A percentile compares a stretch with the other conserved stretches of the same genome.
Conservation (phyloP, 352 stramenopile species). For the Globisporangium echinulatum region DNA sequence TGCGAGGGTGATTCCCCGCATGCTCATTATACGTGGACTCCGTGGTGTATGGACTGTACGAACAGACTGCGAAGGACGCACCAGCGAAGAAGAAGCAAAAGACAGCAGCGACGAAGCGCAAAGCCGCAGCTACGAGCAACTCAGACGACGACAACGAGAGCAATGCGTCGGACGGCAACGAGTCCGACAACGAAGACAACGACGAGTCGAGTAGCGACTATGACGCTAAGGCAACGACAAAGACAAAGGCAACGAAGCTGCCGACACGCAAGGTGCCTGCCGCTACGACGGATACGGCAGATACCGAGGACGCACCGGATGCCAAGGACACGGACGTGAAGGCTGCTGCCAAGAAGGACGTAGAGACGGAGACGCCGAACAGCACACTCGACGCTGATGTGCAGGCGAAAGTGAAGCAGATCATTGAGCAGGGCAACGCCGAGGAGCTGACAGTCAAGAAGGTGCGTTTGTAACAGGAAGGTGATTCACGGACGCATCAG, state of each 20-base stretch:
- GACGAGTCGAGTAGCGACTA: too few relatives aligned
- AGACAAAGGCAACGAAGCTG: slow-evolving; percentile 9
- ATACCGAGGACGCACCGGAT: slow-evolving; percentile 9
- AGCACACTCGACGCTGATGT: slow-evolving; percentile 39
- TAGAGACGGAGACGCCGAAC: too few relatives aligned
- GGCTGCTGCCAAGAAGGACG: too few relatives aligned
- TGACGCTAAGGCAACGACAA: background rate
- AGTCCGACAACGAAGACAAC: slow-evolving; percentile 1
- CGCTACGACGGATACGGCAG: slow-evolving; percentile 6
- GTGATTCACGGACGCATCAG: too few relatives aligned
- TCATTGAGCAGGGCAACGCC: slow-evolving; percentile 68
- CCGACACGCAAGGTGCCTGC: background rate
- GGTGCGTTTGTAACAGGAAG: slow-evolving; percentile 19
- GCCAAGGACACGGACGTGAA: too few relatives aligned
- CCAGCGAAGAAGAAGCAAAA: slow-evolving; percentile 31
- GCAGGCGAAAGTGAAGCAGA: slow-evolving; percentile 63
- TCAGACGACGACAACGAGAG: slow-evolving; percentile 9
- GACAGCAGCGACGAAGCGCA: slow-evolving; percentile 7
- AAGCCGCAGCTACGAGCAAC: slow-evolving; percentile 7
- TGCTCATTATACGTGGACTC: background rate
- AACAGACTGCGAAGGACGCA: slow-evolving; percentile 13
- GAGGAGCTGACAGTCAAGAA: slow-evolving; percentile 83
- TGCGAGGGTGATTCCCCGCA: background rate
- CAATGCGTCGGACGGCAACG: background rate
- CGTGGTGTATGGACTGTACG: too few relatives aligned